Percentiles rank a stretch among this genome's conserved stretches.
These are phyloP conservation scores for Russula foetens DNA, from an alignment of 768 basidiomycete species.

Conservation along the genomic window DNA sequence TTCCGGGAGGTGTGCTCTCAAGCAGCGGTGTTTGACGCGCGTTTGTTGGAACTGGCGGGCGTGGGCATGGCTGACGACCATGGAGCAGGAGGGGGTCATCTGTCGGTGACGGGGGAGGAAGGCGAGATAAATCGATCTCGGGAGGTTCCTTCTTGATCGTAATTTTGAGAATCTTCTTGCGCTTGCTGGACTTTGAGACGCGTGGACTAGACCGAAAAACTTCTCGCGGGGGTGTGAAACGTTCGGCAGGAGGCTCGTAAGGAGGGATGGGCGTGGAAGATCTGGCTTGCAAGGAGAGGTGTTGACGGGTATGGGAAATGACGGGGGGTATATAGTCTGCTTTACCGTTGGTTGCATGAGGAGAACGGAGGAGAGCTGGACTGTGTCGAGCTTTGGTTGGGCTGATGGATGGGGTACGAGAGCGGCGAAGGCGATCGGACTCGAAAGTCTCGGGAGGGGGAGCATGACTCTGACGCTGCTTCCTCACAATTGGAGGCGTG, in stretches of 20 bases:
- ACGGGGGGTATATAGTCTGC: conserved; percentile 41
- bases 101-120: conserved; percentile 62
- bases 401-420: conserved; percentile 15
- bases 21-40: conserved; percentile 33
- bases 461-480: conserved; percentile 18
- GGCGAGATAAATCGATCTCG: conserved; percentile 47
- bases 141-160: conserved; percentile 57
- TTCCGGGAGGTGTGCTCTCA: conserved; percentile 26
- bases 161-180: conserved; percentile 27
- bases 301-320: conserved; percentile 22
- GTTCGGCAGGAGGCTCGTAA: conserved; percentile 58
- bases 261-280: conserved; percentile 47
- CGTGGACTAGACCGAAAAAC: conserved; percentile 35
- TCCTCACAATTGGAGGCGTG: neutral
- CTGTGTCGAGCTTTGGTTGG: conserved; percentile 25
- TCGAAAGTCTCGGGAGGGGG: conserved; percentile 18
- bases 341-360: conserved; percentile 40
- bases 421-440: conserved; percentile 24
- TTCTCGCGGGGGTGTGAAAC: conserved; percentile 66
- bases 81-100: conserved; percentile 68
- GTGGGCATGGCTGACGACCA: conserved; percentile 29
- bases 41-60: conserved; percentile 25
- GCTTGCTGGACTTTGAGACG: conserved; percentile 34
- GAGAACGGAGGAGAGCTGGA: conserved; percentile 29
- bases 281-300: conserved; percentile 27